phyloP scores from a whole-genome alignment of 805 yeast species.

The Nakazawaea wickerhamii region DNA sequence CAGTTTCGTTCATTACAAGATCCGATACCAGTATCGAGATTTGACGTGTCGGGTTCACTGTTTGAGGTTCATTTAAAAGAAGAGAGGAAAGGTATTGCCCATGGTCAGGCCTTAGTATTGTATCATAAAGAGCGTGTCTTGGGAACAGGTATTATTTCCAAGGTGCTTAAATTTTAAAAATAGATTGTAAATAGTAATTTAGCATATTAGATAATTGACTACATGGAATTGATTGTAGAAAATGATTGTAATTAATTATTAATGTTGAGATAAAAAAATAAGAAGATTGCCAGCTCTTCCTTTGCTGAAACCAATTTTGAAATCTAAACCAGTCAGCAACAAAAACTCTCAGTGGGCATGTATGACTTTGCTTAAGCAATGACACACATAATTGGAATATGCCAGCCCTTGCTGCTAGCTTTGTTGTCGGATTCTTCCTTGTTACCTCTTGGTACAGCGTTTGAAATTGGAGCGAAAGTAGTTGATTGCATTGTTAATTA shows the following conservation, averaged over 20 bases:
- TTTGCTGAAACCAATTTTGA: not conserved
- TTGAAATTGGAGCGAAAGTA: conserved; percentile 3
- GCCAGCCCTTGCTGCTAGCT: not conserved
- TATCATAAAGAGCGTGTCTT: conserved; percentile 62
- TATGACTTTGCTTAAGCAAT: conserved; percentile 3
- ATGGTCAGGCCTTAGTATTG: conserved; percentile 81
- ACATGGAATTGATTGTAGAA: too few species aligned
- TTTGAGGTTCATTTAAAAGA: conserved; percentile 35
- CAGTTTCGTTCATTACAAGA: conserved; percentile 74
- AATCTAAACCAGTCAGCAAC: too few species aligned
- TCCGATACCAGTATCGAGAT: conserved; percentile 36
- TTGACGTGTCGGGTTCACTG: conserved; percentile 15
- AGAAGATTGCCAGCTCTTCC: not conserved
- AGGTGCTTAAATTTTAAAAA: not conserved
- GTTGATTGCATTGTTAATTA: conserved; percentile 11
- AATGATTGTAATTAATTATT: too few species aligned
- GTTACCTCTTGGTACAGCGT: conserved; percentile 10
- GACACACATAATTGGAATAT: conserved; percentile 3
- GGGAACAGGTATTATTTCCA: conserved; percentile 50
- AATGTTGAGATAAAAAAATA: too few species aligned
- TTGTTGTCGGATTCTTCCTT: conserved; percentile 1
- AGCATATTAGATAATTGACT: too few species aligned
- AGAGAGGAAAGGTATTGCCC: conserved; percentile 70
- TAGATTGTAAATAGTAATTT: not conserved
- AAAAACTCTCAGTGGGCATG: too few species aligned